phyloP scores from a whole-genome alignment of 768 basidiomycete genomes.

The Amanita subjunquillea region DNA sequence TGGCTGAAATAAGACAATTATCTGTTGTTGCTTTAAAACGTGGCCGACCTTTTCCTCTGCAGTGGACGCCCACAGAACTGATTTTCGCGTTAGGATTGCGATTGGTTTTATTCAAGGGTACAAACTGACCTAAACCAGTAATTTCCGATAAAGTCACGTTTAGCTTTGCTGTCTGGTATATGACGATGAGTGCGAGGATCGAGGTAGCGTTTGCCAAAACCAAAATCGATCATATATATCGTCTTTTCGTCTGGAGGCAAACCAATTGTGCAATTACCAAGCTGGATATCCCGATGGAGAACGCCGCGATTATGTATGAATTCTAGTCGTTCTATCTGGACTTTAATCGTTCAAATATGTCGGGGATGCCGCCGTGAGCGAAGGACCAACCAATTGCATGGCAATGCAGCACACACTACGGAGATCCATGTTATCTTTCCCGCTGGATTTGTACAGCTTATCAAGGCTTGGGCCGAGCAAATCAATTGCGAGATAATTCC shows the following conservation, averaged over 20 bases:
- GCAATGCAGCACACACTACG: constrained; percentile 67
- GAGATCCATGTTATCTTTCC: constrained; percentile 53
- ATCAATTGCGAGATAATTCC: constrained; percentile 72
- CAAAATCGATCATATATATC: constrained; percentile 82
- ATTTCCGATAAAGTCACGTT: constrained; percentile 73
- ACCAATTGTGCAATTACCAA: constrained; percentile 68
- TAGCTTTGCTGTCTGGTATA: constrained; percentile 56
- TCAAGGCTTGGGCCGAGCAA: constrained; percentile 65
- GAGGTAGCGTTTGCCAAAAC: constrained; percentile 72
- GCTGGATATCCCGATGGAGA: constrained; percentile 70
- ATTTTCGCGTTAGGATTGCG: constrained; percentile 6
- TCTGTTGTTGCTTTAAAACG: neutral
- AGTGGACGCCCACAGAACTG: constrained; percentile 67
- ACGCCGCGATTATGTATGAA: constrained; percentile 69
- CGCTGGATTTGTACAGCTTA: constrained; percentile 42
- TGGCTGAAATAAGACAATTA: constrained; percentile 17
- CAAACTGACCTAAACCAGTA: constrained; percentile 63
- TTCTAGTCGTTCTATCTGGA: constrained; percentile 59
- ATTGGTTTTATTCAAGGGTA: neutral
- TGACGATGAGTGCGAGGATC: constrained; percentile 57
- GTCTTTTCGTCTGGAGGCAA: constrained; percentile 43
- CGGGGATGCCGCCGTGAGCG: neutral
- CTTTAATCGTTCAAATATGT: constrained; percentile 4
- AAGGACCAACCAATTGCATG: constrained; percentile 56
- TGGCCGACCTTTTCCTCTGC: constrained; percentile 55